A percentile compares a stretch with the other conserved stretches of the same genome.
Conservation (phyloP, 352 stramenopile species). For the Saprolegnia diclina region DNA sequence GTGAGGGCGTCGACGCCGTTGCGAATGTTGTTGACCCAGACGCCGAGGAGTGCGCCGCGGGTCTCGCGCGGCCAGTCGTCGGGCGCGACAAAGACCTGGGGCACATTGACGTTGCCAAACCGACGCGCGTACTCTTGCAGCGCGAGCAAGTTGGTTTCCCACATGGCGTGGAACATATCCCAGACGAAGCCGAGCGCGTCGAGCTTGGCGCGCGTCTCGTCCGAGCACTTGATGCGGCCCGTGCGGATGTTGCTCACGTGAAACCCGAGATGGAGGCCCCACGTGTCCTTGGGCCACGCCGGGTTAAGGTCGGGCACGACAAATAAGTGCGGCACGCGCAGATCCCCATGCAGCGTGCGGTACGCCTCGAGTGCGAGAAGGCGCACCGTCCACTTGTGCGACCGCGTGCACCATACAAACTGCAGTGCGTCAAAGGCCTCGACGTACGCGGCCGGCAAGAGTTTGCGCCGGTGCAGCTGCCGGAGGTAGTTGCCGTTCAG, state of each 20-base stretch:
- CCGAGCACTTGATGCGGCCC: background rate
- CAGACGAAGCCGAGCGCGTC: conserved; percentile 20
- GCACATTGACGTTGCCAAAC: conserved; percentile 9
- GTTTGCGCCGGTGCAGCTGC: background rate
- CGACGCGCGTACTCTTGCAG: conserved; percentile 7
- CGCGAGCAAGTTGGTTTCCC: conserved; percentile 9
- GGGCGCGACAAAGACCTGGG: conserved; percentile 12
- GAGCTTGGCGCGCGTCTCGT: background rate
- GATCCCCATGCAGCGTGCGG: background rate
- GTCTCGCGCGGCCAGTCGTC: background rate
- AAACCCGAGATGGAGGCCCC: conserved; percentile 14
- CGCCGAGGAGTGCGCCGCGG: background rate
- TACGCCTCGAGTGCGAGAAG: conserved; percentile 17
- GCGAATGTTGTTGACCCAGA: conserved; percentile 10
- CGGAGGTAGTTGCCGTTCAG: conserved; percentile 21
- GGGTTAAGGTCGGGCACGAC: conserved; percentile 13
- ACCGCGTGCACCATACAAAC: conserved; percentile 18
- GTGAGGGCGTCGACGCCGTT: background rate
- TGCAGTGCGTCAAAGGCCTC: background rate
- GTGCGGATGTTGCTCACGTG: conserved; percentile 11
- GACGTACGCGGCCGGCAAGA: background rate
- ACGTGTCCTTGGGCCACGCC: conserved; percentile 24
- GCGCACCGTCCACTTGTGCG: conserved; percentile 16
- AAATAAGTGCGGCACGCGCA: conserved; percentile 12
- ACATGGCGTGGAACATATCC: conserved; percentile 22